phyloP scores from a whole-genome alignment of 2,329 filamentous ascomycete species.

The Diaporthe amygdali region DNA sequence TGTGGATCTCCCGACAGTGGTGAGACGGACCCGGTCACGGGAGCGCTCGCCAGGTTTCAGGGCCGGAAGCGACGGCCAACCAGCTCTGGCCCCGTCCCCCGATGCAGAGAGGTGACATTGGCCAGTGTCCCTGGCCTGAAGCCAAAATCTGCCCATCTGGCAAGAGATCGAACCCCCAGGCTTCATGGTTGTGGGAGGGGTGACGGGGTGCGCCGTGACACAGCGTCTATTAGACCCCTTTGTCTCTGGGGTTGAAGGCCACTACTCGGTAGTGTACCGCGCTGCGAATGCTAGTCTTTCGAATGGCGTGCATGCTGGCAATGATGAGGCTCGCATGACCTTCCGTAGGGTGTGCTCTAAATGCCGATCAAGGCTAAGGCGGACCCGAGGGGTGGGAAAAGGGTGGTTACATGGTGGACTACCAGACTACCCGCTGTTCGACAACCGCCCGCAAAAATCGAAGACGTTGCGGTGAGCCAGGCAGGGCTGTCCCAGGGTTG shows the following conservation, averaged over 20 bases:
- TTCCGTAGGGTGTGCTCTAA: neutral
- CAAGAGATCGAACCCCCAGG: neutral
- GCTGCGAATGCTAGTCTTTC: neutral
- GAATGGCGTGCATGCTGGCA: neutral
- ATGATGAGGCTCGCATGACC: conserved; percentile 14
- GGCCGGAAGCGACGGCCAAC: neutral
- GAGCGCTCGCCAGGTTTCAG: neutral
- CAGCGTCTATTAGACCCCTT: neutral
- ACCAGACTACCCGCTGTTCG: neutral
- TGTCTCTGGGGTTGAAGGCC: neutral
- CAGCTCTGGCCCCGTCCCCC: neutral
- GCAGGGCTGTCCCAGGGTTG: neutral
- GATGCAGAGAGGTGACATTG: neutral
- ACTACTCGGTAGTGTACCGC: neutral
- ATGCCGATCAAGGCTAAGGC: neutral
- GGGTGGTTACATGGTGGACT: neutral
- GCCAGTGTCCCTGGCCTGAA: neutral
- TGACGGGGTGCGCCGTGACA: neutral
- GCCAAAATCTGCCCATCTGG: neutral
- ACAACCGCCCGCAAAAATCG: neutral
- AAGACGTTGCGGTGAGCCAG: neutral
- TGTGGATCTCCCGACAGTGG: neutral
- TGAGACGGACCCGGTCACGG: neutral
- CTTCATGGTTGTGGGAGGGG: neutral
- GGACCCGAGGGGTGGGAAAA: neutral